phyloP scores from a whole-genome alignment of 176 grass and related monocot species.

The Oryza australiensis region DNA sequence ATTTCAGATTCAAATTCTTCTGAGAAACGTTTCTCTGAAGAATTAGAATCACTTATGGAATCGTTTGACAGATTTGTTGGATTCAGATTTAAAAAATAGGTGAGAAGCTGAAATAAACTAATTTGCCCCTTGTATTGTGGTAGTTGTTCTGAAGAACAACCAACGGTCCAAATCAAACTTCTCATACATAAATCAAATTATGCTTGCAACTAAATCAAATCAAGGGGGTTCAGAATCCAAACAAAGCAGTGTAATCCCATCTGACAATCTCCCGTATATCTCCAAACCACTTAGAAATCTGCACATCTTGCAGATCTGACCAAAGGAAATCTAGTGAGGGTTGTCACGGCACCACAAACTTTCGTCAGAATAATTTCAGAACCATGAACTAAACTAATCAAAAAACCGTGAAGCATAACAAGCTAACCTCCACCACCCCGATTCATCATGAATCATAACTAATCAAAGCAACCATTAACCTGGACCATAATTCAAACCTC shows the following conservation, averaged over 20 bases:
- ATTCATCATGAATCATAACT: not conserved
- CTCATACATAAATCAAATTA: not conserved
- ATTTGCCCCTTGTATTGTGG: too few relatives aligned
- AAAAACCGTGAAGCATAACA: too few relatives aligned
- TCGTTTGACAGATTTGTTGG: too few relatives aligned
- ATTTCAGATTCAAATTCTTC: too few relatives aligned
- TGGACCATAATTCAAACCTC: not conserved
- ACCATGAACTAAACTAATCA: not conserved
- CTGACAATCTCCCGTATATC: not conserved
- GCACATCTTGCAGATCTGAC: not conserved
- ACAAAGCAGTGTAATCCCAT: not conserved
- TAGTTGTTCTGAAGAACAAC: constrained; percentile 19
- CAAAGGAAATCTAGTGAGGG: not conserved
- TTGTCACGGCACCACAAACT: not conserved
- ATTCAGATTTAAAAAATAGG: too few relatives aligned
- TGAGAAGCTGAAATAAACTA: too few relatives aligned
- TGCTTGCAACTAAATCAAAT: not conserved
- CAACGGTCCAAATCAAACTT: not conserved
- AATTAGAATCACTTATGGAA: too few relatives aligned
- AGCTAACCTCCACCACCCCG: not conserved
- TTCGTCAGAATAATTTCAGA: not conserved
- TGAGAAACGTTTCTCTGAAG: too few relatives aligned
- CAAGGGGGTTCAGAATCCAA: not conserved
- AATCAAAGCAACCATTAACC: not conserved
- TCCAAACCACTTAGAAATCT: not conserved